Evolutionary conservation across 2,329 filamentous ascomycete genomes (phyloP), one percentile per base, ranked within the genome.

Genomic region (Pseudogymnoascus sp.): DNA sequence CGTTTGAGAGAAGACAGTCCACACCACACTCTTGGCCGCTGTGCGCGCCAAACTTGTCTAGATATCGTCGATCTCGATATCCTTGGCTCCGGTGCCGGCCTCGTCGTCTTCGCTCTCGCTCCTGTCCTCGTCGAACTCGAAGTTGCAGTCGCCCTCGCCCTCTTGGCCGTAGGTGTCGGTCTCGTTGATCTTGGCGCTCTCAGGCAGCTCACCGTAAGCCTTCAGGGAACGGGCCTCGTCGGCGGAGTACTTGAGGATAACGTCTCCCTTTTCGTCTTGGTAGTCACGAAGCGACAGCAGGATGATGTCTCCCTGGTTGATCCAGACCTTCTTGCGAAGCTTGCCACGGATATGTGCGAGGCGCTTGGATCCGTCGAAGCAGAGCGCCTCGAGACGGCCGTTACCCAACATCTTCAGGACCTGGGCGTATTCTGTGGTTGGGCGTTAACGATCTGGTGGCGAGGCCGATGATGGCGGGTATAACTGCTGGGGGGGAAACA

Each of bases 141-240:
- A 96, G 78, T 94, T 94, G 79, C 89, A 91, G 72, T 96, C 91
- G 76, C 94, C 93, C 75, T 96, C 89, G 76, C 91, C 92, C 75
- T 92, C 90, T 76, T 92, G 90, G 72, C 90, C 85, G 72, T 88
- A 96, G 57, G 91, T 96, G 77, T 97, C 94, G 66, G 91, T 96
- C 85, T 99, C 94, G 85, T 99, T 99, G 85, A 99, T 99, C 88
- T 97, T 97, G 75, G 94, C 94, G 72, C 86, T 89, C 79, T 97
- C 94, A 69, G 94, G 94, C 64, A 99, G 82, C 78, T 99, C 94
- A 76, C 94, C 94, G 77, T 97, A 97, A 65, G 91, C 90, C 81
- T 97, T 97, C 72, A 99, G 84, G 68, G 86, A 89, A 73, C 94
- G 88, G 71, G 94, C 94, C 81, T 97, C 94, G 74, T 99, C 94